Base-by-base conservation (phyloP, 116 monocot species). In the Phalaenopsis hybrid region DNA sequence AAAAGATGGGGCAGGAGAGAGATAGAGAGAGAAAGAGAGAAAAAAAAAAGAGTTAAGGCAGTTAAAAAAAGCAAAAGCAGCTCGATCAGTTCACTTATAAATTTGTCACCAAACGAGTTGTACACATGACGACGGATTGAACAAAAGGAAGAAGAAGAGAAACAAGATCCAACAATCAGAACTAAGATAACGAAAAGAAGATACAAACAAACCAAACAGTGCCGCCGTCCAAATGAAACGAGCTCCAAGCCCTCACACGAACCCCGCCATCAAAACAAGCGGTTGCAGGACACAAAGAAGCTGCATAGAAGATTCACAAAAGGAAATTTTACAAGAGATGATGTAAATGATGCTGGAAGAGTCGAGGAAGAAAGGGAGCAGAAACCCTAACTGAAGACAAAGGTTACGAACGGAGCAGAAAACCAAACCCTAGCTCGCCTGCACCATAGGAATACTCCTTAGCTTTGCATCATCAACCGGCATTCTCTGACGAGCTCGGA, bases 401-500 rank as follows among this genome's bases (percentile, higher is more conserved):
- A 75, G 33, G 6, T 7, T 41, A 45, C 45, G 46, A 75, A 45
- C 44, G 46, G 44, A 75, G 75, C 8, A 33, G n/a, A 4, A 75
- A 75, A 45, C n/a, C 44, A 45, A 75, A 45, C 44, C 41, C 18
- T 75, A 75, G 75, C 5, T 44, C 46, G 45, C 75, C 75, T 18
- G 75, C 43, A 44, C 20, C 46, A 0, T 46, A n/a, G 13, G 46
- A 16, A 4, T 72, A 16, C 16, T 75, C 75, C 18, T 75, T 41
- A 75, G 75, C n/a, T 45, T 21, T 34, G 75, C 75, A 20, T 20
- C 44, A 45, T 44, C 44, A 41, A 46, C 75, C 46, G 46, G 75
- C 75, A 75, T 75, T 75, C 75, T 13, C 18, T 2, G 75, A 46
- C 45, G 21, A n/a, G 46, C 75, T 75, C 72, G 75, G 16, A 75